Evolutionary conservation across 1,284 basidiomycete genomes (phyloP).

Genomic region (Neolentinus lepideus): DNA sequence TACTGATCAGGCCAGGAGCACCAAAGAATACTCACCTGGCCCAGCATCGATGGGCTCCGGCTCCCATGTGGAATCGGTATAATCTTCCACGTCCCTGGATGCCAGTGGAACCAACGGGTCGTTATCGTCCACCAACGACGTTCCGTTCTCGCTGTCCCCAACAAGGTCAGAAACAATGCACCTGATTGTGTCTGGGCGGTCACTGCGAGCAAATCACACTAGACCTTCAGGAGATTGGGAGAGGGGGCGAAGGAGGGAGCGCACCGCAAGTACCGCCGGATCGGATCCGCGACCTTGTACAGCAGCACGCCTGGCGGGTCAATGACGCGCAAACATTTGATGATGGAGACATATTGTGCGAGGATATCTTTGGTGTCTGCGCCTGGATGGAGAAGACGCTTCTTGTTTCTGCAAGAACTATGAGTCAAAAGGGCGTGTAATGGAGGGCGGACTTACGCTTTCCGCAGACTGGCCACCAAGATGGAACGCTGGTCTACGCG

Average conservation of each 20-base stretch:
- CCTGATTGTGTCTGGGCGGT: conserved; percentile 85
- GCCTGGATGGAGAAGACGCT: conserved; percentile 91
- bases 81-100: conserved; percentile 74
- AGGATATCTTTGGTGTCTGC: conserved; percentile 93
- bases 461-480: conserved; percentile 64
- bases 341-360: conserved; percentile 90
- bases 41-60: conserved; percentile 94
- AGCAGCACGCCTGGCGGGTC: conserved; percentile 91
- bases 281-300: conserved; percentile 87
- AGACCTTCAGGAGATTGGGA: not conserved
- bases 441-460: conserved; percentile 41
- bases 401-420: conserved; percentile 53
- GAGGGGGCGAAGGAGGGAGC: conserved; percentile 2
- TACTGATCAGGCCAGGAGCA: not conserved
- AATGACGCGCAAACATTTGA: conserved; percentile 84
- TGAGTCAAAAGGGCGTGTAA: not conserved
- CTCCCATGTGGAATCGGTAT: conserved; percentile 84
- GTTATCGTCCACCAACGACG: conserved; percentile 72
- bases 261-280: conserved; percentile 79
- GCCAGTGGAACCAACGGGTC: conserved; percentile 72
- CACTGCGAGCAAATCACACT: conserved; percentile 32
- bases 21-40: conserved; percentile 47
- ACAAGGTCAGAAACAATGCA: conserved; percentile 90
- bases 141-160: conserved; percentile 78
- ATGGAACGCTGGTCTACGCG: conserved; percentile 72